These are phyloP conservation scores for Taxawa tesnikishii DNA, from an alignment of 2,329 filamentous ascomycete genomes.

Conservation along the genomic window DNA sequence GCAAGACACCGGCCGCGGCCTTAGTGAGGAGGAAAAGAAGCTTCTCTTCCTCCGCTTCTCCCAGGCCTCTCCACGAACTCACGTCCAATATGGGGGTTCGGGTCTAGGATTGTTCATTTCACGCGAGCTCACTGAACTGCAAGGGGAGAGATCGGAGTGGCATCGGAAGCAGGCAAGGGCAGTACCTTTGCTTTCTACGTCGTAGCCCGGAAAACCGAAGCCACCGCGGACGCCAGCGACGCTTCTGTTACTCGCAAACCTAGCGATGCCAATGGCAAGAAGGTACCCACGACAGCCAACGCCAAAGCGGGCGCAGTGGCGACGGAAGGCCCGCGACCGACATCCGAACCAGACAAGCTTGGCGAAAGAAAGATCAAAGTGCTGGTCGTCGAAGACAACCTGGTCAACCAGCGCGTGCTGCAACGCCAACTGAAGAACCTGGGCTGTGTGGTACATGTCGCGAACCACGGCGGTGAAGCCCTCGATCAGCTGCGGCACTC, in stretches of 20 bases:
- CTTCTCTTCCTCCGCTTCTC: constrained; percentile 68
- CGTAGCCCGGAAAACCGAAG: constrained; percentile 46
- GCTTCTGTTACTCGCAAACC: constrained; percentile 1
- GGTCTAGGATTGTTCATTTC: constrained; percentile 72
- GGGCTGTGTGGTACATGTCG: constrained; percentile 32
- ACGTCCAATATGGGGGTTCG: constrained; percentile 67
- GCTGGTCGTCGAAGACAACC: constrained; percentile 30
- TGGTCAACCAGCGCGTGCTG: constrained; percentile 37
- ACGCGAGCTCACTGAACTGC: constrained; percentile 64
- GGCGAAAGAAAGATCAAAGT: constrained; percentile 1
- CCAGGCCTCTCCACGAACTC: constrained; percentile 63
- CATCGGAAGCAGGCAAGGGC: constrained; percentile 53
- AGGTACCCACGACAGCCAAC: constrained; percentile 1
- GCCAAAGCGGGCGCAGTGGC: neutral
- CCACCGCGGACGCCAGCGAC: constrained; percentile 14
- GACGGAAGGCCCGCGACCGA: neutral
- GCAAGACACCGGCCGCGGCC: constrained; percentile 62
- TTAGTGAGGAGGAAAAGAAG: constrained; percentile 59
- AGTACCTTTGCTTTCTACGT: constrained; percentile 71
- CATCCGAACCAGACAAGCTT: no score
- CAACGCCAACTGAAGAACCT: constrained; percentile 37
- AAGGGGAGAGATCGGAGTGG: constrained; percentile 71
- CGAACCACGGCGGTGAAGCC: constrained; percentile 35
- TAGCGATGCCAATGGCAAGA: constrained; percentile 8
- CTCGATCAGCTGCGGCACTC: constrained; percentile 30